Percentiles rank a stretch among this genome's conserved stretches.
Evolutionary conservation across 306 rosid genomes (phyloP).

Genomic region (Malus fusca): DNA sequence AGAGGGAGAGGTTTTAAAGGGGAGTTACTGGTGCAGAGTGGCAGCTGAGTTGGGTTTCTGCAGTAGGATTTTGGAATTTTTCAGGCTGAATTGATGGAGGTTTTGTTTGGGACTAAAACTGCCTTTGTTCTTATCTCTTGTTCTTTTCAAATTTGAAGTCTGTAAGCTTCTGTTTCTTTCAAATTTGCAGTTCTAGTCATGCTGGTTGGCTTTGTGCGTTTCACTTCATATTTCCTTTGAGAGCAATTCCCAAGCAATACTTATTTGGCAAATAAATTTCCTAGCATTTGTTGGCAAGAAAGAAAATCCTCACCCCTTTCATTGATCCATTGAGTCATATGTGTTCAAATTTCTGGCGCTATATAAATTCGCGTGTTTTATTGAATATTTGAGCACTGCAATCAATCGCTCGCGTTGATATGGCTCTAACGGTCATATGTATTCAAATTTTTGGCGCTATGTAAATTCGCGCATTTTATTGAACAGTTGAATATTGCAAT

Average conservation of each 20-base stretch:
- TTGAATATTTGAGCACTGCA: too few species aligned
- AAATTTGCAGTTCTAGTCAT: background rate
- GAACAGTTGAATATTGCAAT: too few species aligned
- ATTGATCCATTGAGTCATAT: background rate
- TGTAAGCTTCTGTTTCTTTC: background rate
- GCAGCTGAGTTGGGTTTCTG: background rate
- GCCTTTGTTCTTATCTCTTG: background rate
- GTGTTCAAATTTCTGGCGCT: too few species aligned
- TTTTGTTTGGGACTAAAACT: background rate
- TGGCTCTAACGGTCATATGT: too few species aligned
- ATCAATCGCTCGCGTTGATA: too few species aligned
- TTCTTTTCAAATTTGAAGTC: background rate
- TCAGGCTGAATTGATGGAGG: background rate
- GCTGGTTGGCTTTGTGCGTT: background rate
- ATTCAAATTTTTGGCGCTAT: too few species aligned
- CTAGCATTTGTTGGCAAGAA: background rate
- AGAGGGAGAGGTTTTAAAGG: background rate
- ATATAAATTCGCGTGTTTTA: too few species aligned
- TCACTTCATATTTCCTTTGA: background rate
- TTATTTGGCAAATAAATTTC: background rate
- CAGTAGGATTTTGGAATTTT: background rate
- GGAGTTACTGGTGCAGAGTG: background rate
- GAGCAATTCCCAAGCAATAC: background rate
- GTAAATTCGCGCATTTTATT: too few species aligned
- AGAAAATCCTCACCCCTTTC: background rate